phyloP scores from a whole-genome alignment of 2,329 filamentous ascomycete species.

The Aureobasidium sp. region DNA sequence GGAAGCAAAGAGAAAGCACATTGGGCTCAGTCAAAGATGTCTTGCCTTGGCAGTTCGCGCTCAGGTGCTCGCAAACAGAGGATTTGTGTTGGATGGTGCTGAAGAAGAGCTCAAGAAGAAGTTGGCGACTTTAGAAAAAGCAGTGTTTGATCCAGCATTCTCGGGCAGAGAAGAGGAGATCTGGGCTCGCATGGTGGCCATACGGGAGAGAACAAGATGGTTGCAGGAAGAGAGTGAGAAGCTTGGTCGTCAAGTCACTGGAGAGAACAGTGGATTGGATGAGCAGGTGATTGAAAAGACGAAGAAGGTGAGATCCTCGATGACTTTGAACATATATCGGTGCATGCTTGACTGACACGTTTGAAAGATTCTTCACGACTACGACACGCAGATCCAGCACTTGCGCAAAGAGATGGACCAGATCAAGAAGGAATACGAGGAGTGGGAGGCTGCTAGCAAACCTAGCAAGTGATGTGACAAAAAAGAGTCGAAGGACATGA shows the following conservation, averaged over 20 bases:
- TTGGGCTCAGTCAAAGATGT: constrained; percentile 64
- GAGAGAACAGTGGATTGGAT: constrained; percentile 49
- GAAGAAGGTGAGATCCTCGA: constrained; percentile 56
- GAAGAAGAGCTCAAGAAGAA: constrained; percentile 73
- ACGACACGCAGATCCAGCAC: constrained; percentile 70
- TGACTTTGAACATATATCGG: neutral
- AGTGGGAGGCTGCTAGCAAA: constrained; percentile 39
- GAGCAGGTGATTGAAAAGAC: constrained; percentile 65
- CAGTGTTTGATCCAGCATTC: constrained; percentile 66
- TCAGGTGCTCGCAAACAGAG: constrained; percentile 72
- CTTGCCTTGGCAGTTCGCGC: constrained; percentile 70
- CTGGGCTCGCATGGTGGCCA: constrained; percentile 71
- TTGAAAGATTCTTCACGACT: constrained; percentile 66
- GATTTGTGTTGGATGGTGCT: constrained; percentile 70
- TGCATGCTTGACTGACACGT: constrained; percentile 19
- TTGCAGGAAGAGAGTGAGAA: constrained; percentile 69
- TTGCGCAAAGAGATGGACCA: constrained; percentile 60
- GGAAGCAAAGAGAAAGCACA: constrained; percentile 65
- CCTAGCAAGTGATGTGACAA: constrained; percentile 1
- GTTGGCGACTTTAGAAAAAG: constrained; percentile 60
- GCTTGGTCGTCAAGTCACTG: constrained; percentile 44
- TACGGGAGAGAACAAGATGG: constrained; percentile 65
- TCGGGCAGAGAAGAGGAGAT: constrained; percentile 74
- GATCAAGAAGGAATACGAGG: constrained; percentile 53
- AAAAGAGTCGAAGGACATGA: neutral